phyloP scores from a whole-genome alignment of 2,329 filamentous ascomycete genomes.

The Alternaria brassicae region DNA sequence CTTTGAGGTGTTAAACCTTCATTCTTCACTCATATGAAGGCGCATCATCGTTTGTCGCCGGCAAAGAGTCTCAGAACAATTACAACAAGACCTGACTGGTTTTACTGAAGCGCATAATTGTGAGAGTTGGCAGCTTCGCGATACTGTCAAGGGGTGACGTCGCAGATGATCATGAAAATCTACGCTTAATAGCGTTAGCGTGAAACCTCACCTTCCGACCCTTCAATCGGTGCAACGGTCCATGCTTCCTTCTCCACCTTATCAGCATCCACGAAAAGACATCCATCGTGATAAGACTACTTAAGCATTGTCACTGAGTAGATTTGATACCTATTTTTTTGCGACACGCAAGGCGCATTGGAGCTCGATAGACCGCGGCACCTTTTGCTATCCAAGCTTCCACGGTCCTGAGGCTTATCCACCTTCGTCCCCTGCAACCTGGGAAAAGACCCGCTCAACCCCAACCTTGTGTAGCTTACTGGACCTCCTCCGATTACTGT shows the following conservation, averaged over 20 bases:
- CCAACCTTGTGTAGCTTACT: not conserved
- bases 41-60: not conserved
- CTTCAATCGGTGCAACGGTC: conserved; percentile 8
- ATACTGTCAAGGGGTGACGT: conserved; percentile 9
- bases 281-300: conserved; percentile 4
- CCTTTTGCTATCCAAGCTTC: conserved; percentile 8
- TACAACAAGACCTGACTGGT: not conserved
- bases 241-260: conserved; percentile 19
- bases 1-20: not conserved
- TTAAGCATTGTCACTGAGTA: not conserved
- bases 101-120: not conserved
- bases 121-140: not conserved
- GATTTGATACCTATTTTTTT: not conserved
- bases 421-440: not conserved
- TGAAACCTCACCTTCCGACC: conserved; percentile 12
- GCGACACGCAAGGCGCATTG: not conserved
- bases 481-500: not conserved
- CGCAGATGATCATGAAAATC: not conserved
- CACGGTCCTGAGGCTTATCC: conserved; percentile 11
- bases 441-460: conserved; percentile 6
- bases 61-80: not conserved
- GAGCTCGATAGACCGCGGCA: conserved; percentile 2
- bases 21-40: not conserved
- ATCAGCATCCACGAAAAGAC: conserved; percentile 9
- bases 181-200: conserved; percentile 23